phyloP scores from a whole-genome alignment of 257 asterid species.

The Nicotiana tomentosiformis region DNA sequence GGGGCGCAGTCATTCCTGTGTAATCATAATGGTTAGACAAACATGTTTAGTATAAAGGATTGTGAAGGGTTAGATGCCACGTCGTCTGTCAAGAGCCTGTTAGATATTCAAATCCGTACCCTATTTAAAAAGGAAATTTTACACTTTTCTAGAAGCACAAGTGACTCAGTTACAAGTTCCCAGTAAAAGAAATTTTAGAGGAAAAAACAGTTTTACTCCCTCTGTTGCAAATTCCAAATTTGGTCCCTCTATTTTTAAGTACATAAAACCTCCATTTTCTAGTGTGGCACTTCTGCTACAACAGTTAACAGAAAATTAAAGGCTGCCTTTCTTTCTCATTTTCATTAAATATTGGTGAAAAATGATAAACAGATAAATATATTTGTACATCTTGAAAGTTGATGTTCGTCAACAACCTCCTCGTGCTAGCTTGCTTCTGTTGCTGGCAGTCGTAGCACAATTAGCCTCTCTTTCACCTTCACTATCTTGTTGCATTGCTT shows the following conservation, averaged over 20 bases:
- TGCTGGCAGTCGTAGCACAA: too few relatives aligned
- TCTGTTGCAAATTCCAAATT: background rate
- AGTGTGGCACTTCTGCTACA: too few relatives aligned
- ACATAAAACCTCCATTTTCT: background rate
- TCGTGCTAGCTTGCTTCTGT: too few relatives aligned
- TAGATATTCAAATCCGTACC: background rate
- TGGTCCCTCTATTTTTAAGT: background rate
- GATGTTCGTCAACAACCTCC: too few relatives aligned
- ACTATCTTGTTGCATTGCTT: too few relatives aligned
- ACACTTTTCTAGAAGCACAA: background rate
- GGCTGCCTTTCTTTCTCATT: too few relatives aligned
- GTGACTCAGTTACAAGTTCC: background rate
- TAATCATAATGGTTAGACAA: constrained; percentile 6
- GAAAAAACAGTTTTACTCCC: background rate
- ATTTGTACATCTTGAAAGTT: too few relatives aligned
- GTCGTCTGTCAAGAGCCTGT: background rate
- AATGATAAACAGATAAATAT: too few relatives aligned
- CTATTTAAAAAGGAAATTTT: background rate
- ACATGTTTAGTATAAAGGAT: constrained; percentile 11
- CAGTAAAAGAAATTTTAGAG: background rate
- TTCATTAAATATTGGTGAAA: too few relatives aligned
- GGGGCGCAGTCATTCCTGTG: constrained; percentile 98
- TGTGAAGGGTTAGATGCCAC: background rate
- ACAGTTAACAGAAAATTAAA: too few relatives aligned
- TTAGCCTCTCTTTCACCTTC: too few relatives aligned